Conservation (phyloP, 202 grass and related monocot genomes). For the Eragrostis tef region DNA sequence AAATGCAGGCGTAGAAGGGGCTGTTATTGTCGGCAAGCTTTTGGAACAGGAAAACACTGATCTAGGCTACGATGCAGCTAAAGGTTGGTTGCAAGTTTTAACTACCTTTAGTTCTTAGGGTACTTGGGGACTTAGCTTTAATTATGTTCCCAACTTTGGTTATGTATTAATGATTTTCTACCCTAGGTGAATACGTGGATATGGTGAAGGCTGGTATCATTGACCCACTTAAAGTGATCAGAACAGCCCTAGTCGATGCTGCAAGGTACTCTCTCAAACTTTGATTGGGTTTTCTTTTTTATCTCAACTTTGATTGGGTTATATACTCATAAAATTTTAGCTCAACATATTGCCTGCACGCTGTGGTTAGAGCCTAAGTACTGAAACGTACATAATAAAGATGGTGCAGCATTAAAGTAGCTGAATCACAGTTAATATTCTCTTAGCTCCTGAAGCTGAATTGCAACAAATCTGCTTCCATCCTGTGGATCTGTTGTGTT, state of each 20-base stretch:
- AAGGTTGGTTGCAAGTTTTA: slow-evolving; percentile 49
- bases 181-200: slow-evolving; percentile 78
- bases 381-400: not conserved
- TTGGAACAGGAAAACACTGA: slow-evolving; percentile 86
- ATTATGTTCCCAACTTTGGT: not conserved
- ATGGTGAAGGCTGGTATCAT: slow-evolving; percentile 89
- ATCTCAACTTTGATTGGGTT: too few species aligned
- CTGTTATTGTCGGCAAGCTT: slow-evolving; percentile 91
- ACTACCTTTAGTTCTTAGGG: not conserved
- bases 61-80: slow-evolving; percentile 95
- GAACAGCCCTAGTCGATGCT: slow-evolving; percentile 83
- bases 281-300: too few species aligned
- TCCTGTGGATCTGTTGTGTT: not conserved
- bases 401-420: slow-evolving; percentile 8
- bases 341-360: not conserved
- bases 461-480: not conserved
- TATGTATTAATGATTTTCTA: not conserved
- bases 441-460: not conserved
- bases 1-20: slow-evolving; percentile 92
- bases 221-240: slow-evolving; percentile 89
- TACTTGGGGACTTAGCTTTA: not conserved
- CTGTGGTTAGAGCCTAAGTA: not conserved
- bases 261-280: slow-evolving; percentile 53
- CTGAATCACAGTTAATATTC: not conserved
- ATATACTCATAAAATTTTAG: not conserved